These are phyloP conservation scores for Neofusicoccum cordaticola DNA, from an alignment of 2,329 filamentous ascomycete species.

Conservation along the genomic window DNA sequence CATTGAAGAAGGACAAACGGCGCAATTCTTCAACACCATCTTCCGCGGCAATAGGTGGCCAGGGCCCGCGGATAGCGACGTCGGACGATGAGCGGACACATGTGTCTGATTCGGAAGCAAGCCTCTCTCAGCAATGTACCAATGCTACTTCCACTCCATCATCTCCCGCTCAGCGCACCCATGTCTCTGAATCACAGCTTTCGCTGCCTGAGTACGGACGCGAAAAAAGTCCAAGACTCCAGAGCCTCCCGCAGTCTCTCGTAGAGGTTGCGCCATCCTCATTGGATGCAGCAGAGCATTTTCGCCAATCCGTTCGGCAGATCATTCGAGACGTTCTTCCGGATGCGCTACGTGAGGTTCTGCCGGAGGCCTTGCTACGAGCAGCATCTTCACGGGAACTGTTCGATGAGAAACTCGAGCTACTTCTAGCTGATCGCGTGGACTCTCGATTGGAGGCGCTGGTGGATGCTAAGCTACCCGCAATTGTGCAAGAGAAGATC, in stretches of 20 bases:
- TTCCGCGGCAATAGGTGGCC: neutral
- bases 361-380: neutral
- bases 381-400: neutral
- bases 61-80: neutral
- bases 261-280: too few species aligned
- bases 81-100: neutral
- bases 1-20: neutral
- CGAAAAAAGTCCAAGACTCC: too few species aligned
- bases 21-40: neutral
- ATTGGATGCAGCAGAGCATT: neutral
- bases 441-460: neutral
- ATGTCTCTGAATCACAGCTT: too few species aligned
- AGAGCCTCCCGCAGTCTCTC: too few species aligned
- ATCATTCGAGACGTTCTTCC: neutral
- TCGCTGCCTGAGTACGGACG: too few species aligned
- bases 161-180: too few species aligned
- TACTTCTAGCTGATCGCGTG: neutral
- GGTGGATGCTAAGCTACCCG: neutral
- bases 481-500: neutral
- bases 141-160: too few species aligned
- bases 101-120: too few species aligned
- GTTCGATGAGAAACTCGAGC: too few species aligned
- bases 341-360: neutral
- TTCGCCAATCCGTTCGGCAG: neutral
- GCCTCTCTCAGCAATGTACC: too few species aligned